Percentiles rank a stretch among this genome's conserved stretches.
These are phyloP conservation scores for Protostelium mycophagum DNA, from an alignment of 78 protist genomes.

Conservation along the genomic window DNA sequence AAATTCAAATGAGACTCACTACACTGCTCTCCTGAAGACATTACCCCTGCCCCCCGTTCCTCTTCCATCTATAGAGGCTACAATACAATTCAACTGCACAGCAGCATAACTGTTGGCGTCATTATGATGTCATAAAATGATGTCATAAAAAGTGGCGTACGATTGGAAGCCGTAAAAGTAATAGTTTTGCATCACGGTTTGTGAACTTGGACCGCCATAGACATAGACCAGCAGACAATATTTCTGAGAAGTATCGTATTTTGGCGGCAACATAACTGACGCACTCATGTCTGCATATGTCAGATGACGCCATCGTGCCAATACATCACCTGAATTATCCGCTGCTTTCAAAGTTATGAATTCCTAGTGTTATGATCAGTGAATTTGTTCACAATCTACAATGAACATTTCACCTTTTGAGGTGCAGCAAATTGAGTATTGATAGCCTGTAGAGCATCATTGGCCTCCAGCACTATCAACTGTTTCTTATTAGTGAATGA, in stretches of 20 bases:
- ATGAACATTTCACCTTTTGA: neutral
- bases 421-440: neutral
- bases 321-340: neutral
- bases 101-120: neutral
- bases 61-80: neutral
- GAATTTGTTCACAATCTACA: no score
- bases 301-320: neutral
- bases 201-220: neutral
- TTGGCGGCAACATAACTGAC: neutral
- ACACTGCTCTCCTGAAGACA: neutral
- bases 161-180: neutral
- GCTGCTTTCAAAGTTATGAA: neutral
- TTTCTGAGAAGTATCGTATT: neutral
- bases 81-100: neutral
- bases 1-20: neutral
- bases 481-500: neutral
- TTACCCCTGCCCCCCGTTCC: conserved; percentile 7
- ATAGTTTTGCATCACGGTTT: neutral
- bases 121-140: neutral
- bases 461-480: neutral
- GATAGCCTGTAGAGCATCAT: neutral
- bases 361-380: no score
- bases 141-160: neutral
- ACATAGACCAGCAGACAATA: neutral
- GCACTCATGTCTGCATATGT: neutral